phyloP scores from a whole-genome alignment of 441 rosid species.

The Adansonia grandidieri region DNA sequence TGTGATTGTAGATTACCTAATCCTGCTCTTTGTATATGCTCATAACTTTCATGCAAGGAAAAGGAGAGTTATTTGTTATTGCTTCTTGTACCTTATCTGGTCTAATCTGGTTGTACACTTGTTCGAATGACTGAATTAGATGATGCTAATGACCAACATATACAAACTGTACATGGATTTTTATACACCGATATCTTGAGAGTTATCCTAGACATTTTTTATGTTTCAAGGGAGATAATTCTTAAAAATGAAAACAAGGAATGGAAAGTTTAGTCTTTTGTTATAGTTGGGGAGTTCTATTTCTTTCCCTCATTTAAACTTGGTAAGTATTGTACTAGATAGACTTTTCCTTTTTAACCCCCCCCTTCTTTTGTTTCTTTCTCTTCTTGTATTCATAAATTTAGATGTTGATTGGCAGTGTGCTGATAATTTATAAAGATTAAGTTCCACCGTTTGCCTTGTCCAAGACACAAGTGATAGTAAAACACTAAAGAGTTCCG shows the following conservation, averaged over 20 bases:
- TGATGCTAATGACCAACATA: constrained; percentile 6
- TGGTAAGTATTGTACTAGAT: background rate
- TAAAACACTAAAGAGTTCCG: background rate
- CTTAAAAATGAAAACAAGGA: background rate
- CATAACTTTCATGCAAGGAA: constrained; percentile 12
- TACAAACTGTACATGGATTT: background rate
- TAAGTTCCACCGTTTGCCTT: background rate
- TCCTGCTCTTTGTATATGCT: background rate
- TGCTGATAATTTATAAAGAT: constrained; percentile 4
- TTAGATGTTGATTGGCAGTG: background rate
- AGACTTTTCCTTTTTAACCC: background rate
- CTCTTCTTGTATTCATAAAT: background rate
- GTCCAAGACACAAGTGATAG: background rate
- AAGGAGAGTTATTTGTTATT: background rate
- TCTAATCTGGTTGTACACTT: background rate
- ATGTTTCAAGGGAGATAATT: background rate
- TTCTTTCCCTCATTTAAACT: constrained; percentile 6
- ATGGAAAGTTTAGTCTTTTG: background rate
- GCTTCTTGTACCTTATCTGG: background rate
- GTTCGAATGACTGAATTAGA: background rate
- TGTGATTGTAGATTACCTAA: background rate
- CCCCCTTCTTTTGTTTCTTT: background rate
- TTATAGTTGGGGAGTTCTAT: background rate
- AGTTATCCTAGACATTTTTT: background rate
- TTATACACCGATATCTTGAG: background rate